These are phyloP conservation scores for Epichloe festucae DNA, from an alignment of 2,329 filamentous ascomycete species.

Conservation along the genomic window DNA sequence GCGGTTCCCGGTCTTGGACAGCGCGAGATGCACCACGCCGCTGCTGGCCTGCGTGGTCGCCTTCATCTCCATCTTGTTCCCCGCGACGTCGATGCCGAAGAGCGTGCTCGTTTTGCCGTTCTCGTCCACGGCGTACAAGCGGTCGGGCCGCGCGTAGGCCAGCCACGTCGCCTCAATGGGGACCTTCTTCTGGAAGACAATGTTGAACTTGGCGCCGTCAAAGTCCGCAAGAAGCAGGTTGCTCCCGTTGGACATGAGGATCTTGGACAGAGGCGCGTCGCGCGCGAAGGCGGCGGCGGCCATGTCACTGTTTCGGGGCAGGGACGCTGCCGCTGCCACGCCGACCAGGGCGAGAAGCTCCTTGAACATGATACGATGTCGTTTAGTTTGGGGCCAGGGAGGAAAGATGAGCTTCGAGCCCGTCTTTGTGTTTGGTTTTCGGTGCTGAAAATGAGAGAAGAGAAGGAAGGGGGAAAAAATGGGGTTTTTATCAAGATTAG, in stretches of 20 bases:
- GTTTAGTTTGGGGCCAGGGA: too few relatives aligned
- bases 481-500: too few relatives aligned
- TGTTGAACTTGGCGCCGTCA: slow-evolving; percentile 25
- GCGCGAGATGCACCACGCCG: slow-evolving; percentile 35
- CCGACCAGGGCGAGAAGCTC: background rate
- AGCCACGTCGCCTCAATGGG: slow-evolving; percentile 34
- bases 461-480: too few relatives aligned
- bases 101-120: slow-evolving; percentile 25
- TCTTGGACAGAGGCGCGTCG: background rate
- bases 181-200: slow-evolving; percentile 20
- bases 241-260: slow-evolving; percentile 29
- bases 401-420: too few relatives aligned
- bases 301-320: background rate
- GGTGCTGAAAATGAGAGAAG: too few relatives aligned
- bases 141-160: slow-evolving; percentile 24
- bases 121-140: slow-evolving; percentile 36
- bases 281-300: background rate
- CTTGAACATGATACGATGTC: background rate
- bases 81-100: slow-evolving; percentile 23
- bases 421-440: too few relatives aligned
- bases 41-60: slow-evolving; percentile 19
- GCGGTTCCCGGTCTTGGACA: slow-evolving; percentile 30
- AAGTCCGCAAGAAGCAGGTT: slow-evolving; percentile 29
- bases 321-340: background rate
- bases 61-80: slow-evolving; percentile 16